Evolutionary conservation across 2,329 filamentous ascomycete genomes (phyloP).

Genomic region (Cordyceps cicadae): DNA sequence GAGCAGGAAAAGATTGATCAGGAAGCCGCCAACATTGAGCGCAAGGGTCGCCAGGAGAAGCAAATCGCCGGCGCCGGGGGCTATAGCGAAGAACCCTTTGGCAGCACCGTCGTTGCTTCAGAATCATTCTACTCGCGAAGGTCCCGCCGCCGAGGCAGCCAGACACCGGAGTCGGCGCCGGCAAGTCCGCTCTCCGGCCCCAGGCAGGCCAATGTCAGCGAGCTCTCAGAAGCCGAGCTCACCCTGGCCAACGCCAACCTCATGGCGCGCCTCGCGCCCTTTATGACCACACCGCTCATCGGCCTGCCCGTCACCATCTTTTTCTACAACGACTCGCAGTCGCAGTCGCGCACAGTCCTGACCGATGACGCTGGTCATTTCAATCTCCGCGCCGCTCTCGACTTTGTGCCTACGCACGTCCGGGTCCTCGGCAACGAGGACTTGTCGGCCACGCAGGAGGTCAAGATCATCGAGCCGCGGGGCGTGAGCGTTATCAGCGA

Average conservation of each 20-base stretch:
- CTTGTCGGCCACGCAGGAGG: slow-evolving; percentile 70
- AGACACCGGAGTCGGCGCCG: slow-evolving; percentile 32
- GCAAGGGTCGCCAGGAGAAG: slow-evolving; percentile 61
- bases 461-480: slow-evolving; percentile 65
- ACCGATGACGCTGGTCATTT: slow-evolving; percentile 93
- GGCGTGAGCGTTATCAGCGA: slow-evolving; percentile 94
- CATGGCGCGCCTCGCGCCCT: slow-evolving; percentile 79
- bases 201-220: slow-evolving; percentile 33
- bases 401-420: slow-evolving; percentile 86
- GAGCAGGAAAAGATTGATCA: slow-evolving; percentile 60
- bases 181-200: slow-evolving; percentile 35
- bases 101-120: slow-evolving; percentile 29
- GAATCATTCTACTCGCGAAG: slow-evolving; percentile 24
- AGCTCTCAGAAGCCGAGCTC: slow-evolving; percentile 70
- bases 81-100: slow-evolving; percentile 60
- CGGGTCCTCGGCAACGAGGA: slow-evolving; percentile 79
- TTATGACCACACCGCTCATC: slow-evolving; percentile 75
- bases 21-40: slow-evolving; percentile 70
- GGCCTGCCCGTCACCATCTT: slow-evolving; percentile 79
- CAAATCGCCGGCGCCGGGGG: slow-evolving; percentile 60
- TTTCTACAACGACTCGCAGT: slow-evolving; percentile 82
- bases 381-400: slow-evolving; percentile 65
- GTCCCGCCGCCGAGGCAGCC: slow-evolving; percentile 23
- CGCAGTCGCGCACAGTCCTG: slow-evolving; percentile 72
- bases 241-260: slow-evolving; percentile 75